These are phyloP conservation scores for Mycena haematopus DNA, from an alignment of 768 basidiomycete species.

Conservation along the genomic window DNA sequence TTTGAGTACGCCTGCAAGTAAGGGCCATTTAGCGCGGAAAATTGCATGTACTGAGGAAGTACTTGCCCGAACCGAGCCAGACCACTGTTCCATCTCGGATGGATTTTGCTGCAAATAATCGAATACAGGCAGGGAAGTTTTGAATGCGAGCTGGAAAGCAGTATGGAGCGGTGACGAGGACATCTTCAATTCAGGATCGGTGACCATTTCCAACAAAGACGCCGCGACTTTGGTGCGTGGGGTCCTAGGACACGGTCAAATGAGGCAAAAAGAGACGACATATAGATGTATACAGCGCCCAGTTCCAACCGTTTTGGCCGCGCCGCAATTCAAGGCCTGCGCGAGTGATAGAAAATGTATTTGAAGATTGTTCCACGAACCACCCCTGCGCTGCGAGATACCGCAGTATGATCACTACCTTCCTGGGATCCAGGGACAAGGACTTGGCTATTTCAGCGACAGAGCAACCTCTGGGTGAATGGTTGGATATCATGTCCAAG, in stretches of 20 bases:
- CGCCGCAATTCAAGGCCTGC: conserved; percentile 1
- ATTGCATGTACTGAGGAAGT: neutral
- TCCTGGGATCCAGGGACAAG: neutral
- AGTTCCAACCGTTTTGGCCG: neutral
- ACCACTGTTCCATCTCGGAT: conserved; percentile 1
- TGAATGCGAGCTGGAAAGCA: neutral
- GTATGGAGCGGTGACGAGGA: neutral
- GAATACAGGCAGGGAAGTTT: neutral
- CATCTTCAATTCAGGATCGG: neutral
- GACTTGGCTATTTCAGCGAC: neutral
- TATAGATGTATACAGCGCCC: neutral
- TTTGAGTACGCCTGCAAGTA: neutral
- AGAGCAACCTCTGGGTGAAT: neutral
- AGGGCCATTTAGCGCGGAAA: neutral
- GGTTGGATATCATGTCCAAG: conserved; percentile 2
- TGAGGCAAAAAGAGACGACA: neutral
- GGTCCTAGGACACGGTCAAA: neutral
- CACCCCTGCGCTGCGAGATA: conserved; percentile 16
- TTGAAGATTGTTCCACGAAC: neutral
- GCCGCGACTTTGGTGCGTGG: neutral
- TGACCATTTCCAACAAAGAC: conserved; percentile 9
- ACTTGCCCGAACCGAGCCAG: neutral
- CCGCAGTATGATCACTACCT: neutral
- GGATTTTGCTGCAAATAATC: neutral
- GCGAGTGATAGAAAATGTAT: neutral